Evolutionary conservation across 2,329 filamentous ascomycete genomes (phyloP).

Genomic region (Pseudopyrenochaeta lycopersici): DNA sequence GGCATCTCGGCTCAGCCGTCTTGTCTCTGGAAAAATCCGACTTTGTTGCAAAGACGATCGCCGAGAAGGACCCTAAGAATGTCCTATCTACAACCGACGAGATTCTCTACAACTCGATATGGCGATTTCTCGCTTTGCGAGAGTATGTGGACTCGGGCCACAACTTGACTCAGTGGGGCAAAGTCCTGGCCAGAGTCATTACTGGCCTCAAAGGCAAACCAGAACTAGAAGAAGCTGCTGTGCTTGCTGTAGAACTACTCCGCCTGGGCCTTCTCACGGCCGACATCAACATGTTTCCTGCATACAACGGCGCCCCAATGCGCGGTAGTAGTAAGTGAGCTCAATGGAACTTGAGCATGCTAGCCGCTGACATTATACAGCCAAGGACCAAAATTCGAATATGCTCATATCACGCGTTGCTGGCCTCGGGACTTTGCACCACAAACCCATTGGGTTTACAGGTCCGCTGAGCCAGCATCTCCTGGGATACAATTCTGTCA

Average conservation of each 20-base stretch:
- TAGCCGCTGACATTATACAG: constrained; percentile 50
- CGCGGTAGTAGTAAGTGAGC: constrained; percentile 56
- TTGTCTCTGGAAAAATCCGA: constrained; percentile 73
- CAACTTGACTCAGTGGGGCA: constrained; percentile 81
- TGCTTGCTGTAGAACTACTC: constrained; percentile 87
- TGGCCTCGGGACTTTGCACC: constrained; percentile 81
- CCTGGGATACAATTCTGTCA: constrained; percentile 84
- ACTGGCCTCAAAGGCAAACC: constrained; percentile 65
- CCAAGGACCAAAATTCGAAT: constrained; percentile 79
- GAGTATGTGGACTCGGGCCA: constrained; percentile 85
- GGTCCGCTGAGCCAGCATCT: constrained; percentile 92
- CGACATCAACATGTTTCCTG: constrained; percentile 66
- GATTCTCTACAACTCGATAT: constrained; percentile 78
- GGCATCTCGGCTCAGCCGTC: constrained; percentile 59
- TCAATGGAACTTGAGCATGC: not conserved
- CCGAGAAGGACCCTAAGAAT: constrained; percentile 59
- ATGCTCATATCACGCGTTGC: constrained; percentile 87
- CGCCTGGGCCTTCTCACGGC: constrained; percentile 80
- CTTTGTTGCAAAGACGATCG: constrained; percentile 74
- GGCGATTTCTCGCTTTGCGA: constrained; percentile 88
- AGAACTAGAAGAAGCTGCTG: constrained; percentile 77
- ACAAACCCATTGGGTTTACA: constrained; percentile 89
- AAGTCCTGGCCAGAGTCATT: constrained; percentile 76
- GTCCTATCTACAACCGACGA: constrained; percentile 72
- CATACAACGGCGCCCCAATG: constrained; percentile 66